A percentile compares a stretch with the other conserved stretches of the same genome.
Conservation (phyloP, 2,329 filamentous ascomycete species). For the Lecanosticta acicola region DNA sequence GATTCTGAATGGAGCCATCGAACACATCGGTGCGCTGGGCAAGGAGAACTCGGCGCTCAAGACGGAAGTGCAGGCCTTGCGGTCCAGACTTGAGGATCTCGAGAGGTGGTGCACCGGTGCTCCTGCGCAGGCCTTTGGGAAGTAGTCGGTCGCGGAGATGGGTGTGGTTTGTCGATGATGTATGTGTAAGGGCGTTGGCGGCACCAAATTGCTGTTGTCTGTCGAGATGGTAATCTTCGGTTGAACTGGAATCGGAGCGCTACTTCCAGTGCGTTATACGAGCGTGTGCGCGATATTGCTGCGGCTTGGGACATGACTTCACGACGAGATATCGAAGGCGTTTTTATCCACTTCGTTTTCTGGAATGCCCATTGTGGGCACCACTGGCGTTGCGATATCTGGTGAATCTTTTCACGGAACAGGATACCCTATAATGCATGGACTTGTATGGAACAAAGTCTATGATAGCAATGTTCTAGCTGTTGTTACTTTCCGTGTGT, state of each 20-base stretch:
- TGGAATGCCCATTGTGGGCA: neutral
- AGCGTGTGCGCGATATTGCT: conserved; percentile 1
- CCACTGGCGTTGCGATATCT: neutral
- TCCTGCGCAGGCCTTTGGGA: conserved; percentile 9
- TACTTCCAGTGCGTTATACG: neutral
- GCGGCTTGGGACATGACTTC: neutral
- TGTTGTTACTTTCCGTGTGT: no score
- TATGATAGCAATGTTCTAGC: neutral
- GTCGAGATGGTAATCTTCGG: neutral
- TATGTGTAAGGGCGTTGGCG: neutral
- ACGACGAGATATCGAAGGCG: neutral
- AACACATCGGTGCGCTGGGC: conserved; percentile 29
- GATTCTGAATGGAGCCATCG: conserved; percentile 33
- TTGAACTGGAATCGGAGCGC: neutral
- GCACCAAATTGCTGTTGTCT: neutral
- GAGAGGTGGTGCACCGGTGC: conserved; percentile 26
- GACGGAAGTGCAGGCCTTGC: conserved; percentile 25
- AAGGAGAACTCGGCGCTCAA: conserved; percentile 26
- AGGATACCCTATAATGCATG: conserved; percentile 6
- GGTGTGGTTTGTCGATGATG: neutral
- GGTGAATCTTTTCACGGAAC: neutral
- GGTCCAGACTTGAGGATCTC: conserved; percentile 25
- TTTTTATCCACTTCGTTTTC: neutral
- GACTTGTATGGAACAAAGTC: neutral
- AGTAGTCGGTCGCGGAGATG: neutral